Base-by-base conservation (phyloP, 2,329 filamentous ascomycete genomes). In the Thyridium curvatum region DNA sequence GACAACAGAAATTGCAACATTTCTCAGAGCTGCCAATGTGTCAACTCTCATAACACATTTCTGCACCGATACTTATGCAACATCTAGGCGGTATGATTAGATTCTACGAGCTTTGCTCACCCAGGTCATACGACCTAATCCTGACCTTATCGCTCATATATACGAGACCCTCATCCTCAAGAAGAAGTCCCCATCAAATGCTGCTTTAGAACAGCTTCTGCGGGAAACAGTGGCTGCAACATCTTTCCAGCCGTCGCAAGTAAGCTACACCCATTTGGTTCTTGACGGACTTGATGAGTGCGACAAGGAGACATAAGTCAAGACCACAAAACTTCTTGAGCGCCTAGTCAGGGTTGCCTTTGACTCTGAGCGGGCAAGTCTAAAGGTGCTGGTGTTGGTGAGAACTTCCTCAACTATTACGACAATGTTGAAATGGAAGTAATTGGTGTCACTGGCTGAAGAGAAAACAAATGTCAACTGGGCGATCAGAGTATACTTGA, bases 31-130 rank as follows among this genome's bases (percentile, higher is more conserved):
- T 2, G 15, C 39, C 0, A 32, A 35, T 2, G 28, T 34, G 2
- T 48, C 39, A 9, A 15, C 52, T 8, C 49, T 62, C 2, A 35
- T 59, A 8, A 34, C 31, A 3, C 60, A 66, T 33, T 60, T 66
- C 28, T 65, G 59, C 43, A 59, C 48, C 5, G 53, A 58, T 12
- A 45, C 50, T 0, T 55, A 61, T 6, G 35, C 41, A 0, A 46
- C 52, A 3, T 65, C 63, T 0, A 58, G 43, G 1, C 26, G 48
- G 4, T 63, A 64, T 38, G 56, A 61, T 1, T 41, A 53, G 4
- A 54, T 63, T 4, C 39, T 64, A 0, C 45, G 46, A 8, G 59
- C 56, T 2, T 12, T 64, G 1, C 41, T 65, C 7, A 26, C 54
- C 1, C 60, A 65, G 29, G 35, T 59, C 0, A 37, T 61, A 10